Evolutionary conservation across 495 filamentous ascomycete genomes (phyloP).

Genomic region (Podospora pseudopauciseta): DNA sequence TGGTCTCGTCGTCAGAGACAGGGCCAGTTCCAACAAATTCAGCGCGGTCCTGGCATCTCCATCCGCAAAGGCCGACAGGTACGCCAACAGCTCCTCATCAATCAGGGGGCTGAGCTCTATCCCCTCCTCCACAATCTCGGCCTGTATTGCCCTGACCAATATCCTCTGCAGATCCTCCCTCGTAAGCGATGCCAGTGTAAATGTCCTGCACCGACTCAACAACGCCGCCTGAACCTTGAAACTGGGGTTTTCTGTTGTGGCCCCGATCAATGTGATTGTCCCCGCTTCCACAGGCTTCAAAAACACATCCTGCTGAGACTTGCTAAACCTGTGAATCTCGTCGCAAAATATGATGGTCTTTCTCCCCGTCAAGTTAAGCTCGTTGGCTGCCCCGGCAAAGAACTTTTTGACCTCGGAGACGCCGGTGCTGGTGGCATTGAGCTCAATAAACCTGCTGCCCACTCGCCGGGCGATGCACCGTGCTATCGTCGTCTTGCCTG

Average conservation of each 20-base stretch:
- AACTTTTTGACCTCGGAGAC: conserved; percentile 96
- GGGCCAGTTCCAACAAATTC: conserved; percentile 84
- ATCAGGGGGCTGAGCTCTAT: conserved; percentile 53
- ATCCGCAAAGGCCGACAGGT: conserved; percentile 80
- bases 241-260: conserved; percentile 94
- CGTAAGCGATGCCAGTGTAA: conserved; percentile 73
- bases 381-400: conserved; percentile 78
- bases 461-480: conserved; percentile 82
- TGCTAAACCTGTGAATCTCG: conserved; percentile 93
- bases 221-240: conserved; percentile 92
- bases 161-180: conserved; percentile 69
- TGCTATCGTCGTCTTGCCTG: conserved; percentile 95
- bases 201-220: conserved; percentile 84
- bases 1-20: conserved; percentile 49
- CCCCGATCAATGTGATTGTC: conserved; percentile 86
- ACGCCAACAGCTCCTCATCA: conserved; percentile 70
- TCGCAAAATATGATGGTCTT: conserved; percentile 98
- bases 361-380: conserved; percentile 74
- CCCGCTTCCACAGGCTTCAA: conserved; percentile 89
- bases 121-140: conserved; percentile 43
- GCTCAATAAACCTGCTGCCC: conserved; percentile 85
- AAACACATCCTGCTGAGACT: conserved; percentile 93
- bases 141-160: conserved; percentile 64
- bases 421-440: conserved; percentile 87
- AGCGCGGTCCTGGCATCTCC: conserved; percentile 90